Evolutionary conservation across 495 filamentous ascomycete species (phyloP).

Genomic region (Achaetomiella virescens): DNA sequence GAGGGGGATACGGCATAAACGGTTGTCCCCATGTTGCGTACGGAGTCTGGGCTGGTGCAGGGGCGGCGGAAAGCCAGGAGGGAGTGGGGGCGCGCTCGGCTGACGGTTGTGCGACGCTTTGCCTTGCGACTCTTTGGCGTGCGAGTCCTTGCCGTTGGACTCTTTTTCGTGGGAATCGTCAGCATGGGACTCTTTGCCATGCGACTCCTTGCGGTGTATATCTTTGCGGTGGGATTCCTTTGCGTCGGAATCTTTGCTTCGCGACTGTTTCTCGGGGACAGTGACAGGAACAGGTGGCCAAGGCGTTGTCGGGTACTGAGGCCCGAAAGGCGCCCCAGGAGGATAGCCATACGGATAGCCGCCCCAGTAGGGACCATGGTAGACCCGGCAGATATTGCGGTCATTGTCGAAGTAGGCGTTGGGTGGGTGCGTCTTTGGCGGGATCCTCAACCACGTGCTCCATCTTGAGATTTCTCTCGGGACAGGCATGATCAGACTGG

Average conservation of each 20-base stretch:
- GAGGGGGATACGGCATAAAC: background rate
- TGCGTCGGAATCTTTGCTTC: too few species aligned
- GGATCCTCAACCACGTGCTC: conserved; percentile 39
- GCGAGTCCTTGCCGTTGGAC: too few species aligned
- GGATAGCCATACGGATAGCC: conserved; percentile 31
- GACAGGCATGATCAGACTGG: conserved; percentile 28
- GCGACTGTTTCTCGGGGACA: too few species aligned
- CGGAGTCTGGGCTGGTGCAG: background rate
- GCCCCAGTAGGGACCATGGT: conserved; percentile 42
- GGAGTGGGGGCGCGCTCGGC: background rate
- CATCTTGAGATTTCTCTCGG: conserved; percentile 34
- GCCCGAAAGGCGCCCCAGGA: background rate
- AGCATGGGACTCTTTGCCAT: background rate
- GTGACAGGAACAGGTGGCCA: background rate
- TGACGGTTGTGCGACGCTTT: background rate
- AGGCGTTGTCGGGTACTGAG: background rate
- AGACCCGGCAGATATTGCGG: conserved; percentile 39
- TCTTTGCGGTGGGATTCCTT: too few species aligned
- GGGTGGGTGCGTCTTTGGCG: conserved; percentile 37
- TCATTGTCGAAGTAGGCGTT: conserved; percentile 45
- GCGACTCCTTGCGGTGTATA: too few species aligned
- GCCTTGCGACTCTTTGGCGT: too few species aligned
- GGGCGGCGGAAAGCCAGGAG: background rate
- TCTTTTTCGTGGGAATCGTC: too few species aligned
- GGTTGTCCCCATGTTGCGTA: background rate